Conservation (phyloP, 805 yeast genomes). For the Yarrowia sp. region DNA sequence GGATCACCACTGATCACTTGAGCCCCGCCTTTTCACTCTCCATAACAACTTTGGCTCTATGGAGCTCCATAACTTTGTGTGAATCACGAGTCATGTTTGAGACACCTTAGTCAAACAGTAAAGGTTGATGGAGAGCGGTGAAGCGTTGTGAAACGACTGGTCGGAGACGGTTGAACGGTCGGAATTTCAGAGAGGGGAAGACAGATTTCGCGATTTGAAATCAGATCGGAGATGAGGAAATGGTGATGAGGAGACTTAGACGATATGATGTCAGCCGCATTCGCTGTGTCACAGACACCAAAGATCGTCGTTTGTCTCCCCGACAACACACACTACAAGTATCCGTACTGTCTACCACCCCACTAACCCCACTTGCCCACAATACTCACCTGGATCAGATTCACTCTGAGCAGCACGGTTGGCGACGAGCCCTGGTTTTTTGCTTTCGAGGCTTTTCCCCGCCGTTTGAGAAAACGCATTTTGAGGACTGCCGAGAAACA, state of each 20-base stretch:
- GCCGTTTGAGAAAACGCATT: conserved; percentile 35
- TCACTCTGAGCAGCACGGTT: conserved; percentile 4
- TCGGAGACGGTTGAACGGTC: not conserved
- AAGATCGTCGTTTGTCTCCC: no score
- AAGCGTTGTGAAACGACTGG: not conserved
- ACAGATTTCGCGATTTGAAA: no score
- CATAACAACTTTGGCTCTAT: conserved; percentile 1
- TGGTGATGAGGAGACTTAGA: no score
- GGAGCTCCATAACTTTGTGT: conserved; percentile 11
- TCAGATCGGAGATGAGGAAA: no score
- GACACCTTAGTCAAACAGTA: conserved; percentile 18
- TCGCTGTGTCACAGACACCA: no score
- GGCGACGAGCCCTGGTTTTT: not conserved
- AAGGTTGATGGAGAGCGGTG: no score
- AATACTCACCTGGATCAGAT: conserved; percentile 25
- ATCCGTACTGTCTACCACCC: not conserved
- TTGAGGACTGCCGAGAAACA: conserved; percentile 14
- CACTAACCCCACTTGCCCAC: no score
- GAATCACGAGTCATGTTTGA: conserved; percentile 14
- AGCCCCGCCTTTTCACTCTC: not conserved
- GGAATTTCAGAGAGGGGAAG: no score
- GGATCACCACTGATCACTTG: no score
- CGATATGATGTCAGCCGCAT: no score
- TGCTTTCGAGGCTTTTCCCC: conserved; percentile 7
- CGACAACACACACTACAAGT: not conserved